Evolutionary conservation across 192 early-diverging fungal species (phyloP), one percentile per base, ranked within the genome.

Genomic region (Allomyces macrogynus): DNA sequence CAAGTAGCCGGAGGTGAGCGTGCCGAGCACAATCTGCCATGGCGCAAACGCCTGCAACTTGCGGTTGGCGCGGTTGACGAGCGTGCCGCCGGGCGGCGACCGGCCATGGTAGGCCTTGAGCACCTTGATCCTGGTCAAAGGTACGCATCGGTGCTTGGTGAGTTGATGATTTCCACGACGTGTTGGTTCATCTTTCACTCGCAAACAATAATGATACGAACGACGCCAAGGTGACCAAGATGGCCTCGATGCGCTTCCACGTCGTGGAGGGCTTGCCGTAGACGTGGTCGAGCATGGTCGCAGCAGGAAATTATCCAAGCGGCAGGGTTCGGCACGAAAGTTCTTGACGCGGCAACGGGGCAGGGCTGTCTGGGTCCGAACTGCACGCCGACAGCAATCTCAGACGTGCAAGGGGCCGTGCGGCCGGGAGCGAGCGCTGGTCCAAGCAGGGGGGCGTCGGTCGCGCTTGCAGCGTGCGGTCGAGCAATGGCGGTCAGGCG

Each of bases 231-330:
- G 81, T 70, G 10, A 82, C 71, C 1, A 89, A 65, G 22, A 92
- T 62, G 10, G 87, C 85, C 66, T 93, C 85, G 61, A 77, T 68
- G 44, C 92, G 85, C 69, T 92, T 89, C 76, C 85, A 85, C 63
- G 84, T 88, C 11, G 89, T 78, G 23, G 91, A 93, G 20, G 94
- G 94, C 64, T 84, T 88, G 8, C 94, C 94, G 23, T 90, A 76
- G 11, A 91, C 77, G 71, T 97, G 91, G 69, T 94, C 94, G 27
- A 97, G 75, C 91, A 97, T 40, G 32, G 32, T 40, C 7, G 32
- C 32, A 40, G 32, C 32, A 7, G 7, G 32, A 40, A 40, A 40
- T 8, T 40, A 40, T 40, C 7, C 7, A 8, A 40, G 32, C 8
- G 26, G 32, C 32, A 40, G 32, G 32, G 32, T 8, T 8, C 3